These are phyloP conservation scores for Coemansia sp. DNA, from an alignment of 192 early-diverging fungal species.

Conservation along the genomic window DNA sequence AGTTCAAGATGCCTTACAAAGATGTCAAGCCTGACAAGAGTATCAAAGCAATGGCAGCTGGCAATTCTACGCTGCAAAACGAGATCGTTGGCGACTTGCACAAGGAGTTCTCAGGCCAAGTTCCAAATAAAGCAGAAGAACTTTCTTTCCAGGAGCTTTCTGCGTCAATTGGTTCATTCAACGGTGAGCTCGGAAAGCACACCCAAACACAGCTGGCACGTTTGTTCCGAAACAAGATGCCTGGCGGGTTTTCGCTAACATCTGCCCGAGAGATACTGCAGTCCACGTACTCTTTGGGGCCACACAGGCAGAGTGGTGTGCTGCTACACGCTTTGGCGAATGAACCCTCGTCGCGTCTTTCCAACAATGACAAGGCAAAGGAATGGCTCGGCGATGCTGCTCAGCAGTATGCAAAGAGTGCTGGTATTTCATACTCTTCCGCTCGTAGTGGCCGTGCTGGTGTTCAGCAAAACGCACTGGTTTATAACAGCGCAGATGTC, in stretches of 20 bases:
- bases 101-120: conserved; percentile 68
- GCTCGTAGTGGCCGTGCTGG: not conserved
- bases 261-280: conserved; percentile 70
- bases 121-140: conserved; percentile 90
- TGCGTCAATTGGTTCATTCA: conserved; percentile 64
- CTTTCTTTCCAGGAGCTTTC: conserved; percentile 75
- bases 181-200: too few relatives aligned
- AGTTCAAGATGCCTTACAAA: conserved; percentile 82
- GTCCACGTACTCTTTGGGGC: conserved; percentile 74
- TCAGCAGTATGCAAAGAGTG: conserved; percentile 74
- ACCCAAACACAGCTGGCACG: conserved; percentile 59
- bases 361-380: conserved; percentile 16
- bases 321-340: conserved; percentile 75
- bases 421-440: conserved; percentile 64
- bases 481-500: conserved; percentile 88
- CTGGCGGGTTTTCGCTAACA: conserved; percentile 84
- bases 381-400: conserved; percentile 67
- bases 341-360: conserved; percentile 82
- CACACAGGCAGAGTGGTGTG: conserved; percentile 72
- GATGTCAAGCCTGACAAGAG: conserved; percentile 69
- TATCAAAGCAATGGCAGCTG: conserved; percentile 79
- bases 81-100: conserved; percentile 93
- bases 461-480: conserved; percentile 45
- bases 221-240: conserved; percentile 87
- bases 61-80: conserved; percentile 94